Evolutionary conservation across 306 rosid genomes (phyloP), one percentile per base, ranked within the genome.

Genomic region (Sesbania bispinosa): DNA sequence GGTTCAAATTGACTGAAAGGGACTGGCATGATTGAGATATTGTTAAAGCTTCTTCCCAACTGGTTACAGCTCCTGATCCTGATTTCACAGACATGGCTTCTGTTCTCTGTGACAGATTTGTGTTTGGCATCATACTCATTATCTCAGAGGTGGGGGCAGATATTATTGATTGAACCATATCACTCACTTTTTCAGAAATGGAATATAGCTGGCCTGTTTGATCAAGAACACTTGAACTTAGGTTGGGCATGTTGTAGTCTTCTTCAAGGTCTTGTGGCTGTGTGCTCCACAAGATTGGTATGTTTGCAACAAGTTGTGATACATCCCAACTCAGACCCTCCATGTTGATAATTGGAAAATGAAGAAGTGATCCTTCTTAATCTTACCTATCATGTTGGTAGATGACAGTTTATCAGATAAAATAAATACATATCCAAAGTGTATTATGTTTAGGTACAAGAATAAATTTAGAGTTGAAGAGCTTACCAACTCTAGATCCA

Each of bases 291-390:
- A 80, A 51, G 45, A 80, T 81, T 5, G 81, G 52, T 16, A 77
- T 48, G 77, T 79, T 88, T 29, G 53, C 71, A 36, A 67, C 66
- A 30, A 67, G 70, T 62, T 75, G 82, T 10, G 91, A 80, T 14
- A 77, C 85, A 76, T 80, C 84, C 97, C 97, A 90, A 27, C 77
- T 85, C 76, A 83, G 32, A 73, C 80, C 77, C 59, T 89, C 97
- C 98, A 93, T 92, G 16, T 60, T 72, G 15, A 29, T 41, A 63
- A 19, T 52, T 67, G 26, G 41, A n/a, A n/a, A n/a, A n/a, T n/a
- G n/a, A n/a, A n/a, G n/a, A 64, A 72, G 27, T 50, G 72, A 15
- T 55, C 53, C 70, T 80, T 65, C 33, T 64, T 70, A 5, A 76
- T 65, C 33, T 64, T 70, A 5, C 78, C 78, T 80, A 48, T 48